Conservation (phyloP, 371 early-diverging fungal genomes). For the Scutellospora calospora region DNA sequence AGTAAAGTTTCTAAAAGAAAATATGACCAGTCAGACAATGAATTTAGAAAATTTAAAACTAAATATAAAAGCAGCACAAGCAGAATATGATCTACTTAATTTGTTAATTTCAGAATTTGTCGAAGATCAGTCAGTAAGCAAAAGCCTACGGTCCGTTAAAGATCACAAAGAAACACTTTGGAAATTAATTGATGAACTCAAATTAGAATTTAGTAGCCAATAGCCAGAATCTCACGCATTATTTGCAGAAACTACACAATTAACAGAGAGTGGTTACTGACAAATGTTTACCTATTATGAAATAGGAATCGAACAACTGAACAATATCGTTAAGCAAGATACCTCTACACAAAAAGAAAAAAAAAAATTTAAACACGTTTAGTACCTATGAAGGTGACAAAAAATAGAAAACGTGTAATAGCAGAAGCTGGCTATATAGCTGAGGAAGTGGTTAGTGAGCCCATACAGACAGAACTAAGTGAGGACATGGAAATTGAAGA, state of each 20-base stretch:
- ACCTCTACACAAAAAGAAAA: no score
- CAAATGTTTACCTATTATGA: constrained; percentile 10
- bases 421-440: no score
- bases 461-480: no score
- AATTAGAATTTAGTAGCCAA: not conserved
- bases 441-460: no score
- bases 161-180: not conserved
- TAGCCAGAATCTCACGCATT: not conserved
- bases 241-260: no score
- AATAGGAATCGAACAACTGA: not conserved
- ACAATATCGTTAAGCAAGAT: constrained; percentile 11
- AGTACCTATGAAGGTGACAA: no score
- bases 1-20: constrained; percentile 13
- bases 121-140: not conserved
- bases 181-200: not conserved
- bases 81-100: not conserved
- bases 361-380: no score
- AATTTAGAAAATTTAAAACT: not conserved
- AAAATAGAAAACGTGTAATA: no score
- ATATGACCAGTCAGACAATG: not conserved
- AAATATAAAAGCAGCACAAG: constrained; percentile 15
- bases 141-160: no score
- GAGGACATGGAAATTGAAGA: no score
- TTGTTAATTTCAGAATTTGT: constrained; percentile 13
- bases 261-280: not conserved